Base-by-base conservation (phyloP, 1,284 basidiomycete genomes). In the Sphagnurus paluster region DNA sequence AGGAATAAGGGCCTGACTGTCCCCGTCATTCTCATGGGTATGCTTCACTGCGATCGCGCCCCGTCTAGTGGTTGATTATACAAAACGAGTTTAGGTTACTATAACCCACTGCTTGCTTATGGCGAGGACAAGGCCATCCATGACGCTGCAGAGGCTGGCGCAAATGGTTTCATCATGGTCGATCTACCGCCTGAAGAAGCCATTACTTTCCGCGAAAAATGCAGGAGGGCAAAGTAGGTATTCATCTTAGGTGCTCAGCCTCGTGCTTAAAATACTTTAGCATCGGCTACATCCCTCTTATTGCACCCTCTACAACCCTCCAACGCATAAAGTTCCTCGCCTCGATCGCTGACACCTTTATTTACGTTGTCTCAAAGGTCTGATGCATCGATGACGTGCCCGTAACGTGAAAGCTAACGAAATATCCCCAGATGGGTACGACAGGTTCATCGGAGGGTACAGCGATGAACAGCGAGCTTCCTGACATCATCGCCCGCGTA, bases 121-220 rank as follows among this genome's bases (percentile, higher is more conserved):
- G 94, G 93, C 8, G 97, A 99, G 69, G 89, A 95, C 56, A 89
- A 84, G 63, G 90, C 96, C 2, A 93, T 98, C 37, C 77, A 84
- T 44, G 94, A 97, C 63, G 95, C 94, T 4, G 78, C 71, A 42
- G 82, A 84, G 42, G 74, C 93, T 19, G 96, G 96, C 24, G 97
- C 92, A 0, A 98, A 97, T 67, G 97, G 96, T 5, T 99, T 95
- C 67, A 96, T 99, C 61, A 82, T 99, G 66, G 94, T 98, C 35
- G 97, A 99, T 67, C 80, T 99, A 17, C 97, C 97, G 16, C 96
- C 97, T 4, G 95, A 98, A 71, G 97, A 99, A 70, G 96, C 96
- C 14, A 71, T 92, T 55, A 73, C 79, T 28, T 99, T 99, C 77
- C 80, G 95, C 38, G 80, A 85, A 56, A 91, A 93, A 61, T 99